Conservation (phyloP, 495 filamentous ascomycete genomes). For the Geopyxis carbonaria region DNA sequence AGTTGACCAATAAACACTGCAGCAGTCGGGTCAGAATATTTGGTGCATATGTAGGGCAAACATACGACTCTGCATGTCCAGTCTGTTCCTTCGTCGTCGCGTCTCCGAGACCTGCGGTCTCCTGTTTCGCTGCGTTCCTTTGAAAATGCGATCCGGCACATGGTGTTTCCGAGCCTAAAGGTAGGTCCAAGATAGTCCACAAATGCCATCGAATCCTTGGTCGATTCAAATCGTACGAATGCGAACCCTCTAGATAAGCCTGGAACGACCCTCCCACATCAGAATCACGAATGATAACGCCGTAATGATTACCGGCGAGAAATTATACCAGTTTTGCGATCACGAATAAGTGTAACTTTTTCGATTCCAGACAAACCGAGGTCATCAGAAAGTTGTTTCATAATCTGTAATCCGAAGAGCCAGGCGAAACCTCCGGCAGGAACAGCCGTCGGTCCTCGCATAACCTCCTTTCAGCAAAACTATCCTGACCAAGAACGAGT, state of each 20-base stretch:
- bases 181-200: slow-evolving; percentile 47
- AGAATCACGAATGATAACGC: slow-evolving; percentile 1
- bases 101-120: slow-evolving; percentile 38
- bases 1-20: slow-evolving; percentile 61
- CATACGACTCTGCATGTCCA: slow-evolving; percentile 61
- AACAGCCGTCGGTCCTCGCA: slow-evolving; percentile 5
- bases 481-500: slow-evolving; percentile 17
- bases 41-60: no score
- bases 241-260: slow-evolving; percentile 46
- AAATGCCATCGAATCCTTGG: slow-evolving; percentile 46
- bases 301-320: neutral
- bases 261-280: slow-evolving; percentile 23
- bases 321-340: slow-evolving; percentile 42
- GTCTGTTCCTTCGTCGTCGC: slow-evolving; percentile 43
- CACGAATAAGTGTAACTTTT: slow-evolving; percentile 48
- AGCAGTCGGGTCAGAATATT: slow-evolving; percentile 4
- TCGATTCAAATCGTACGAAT: slow-evolving; percentile 46
- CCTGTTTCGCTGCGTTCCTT: slow-evolving; percentile 36
- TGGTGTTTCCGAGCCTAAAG: slow-evolving; percentile 37
- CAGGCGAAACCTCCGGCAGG: slow-evolving; percentile 5
- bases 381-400: slow-evolving; percentile 40
- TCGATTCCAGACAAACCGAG: slow-evolving; percentile 43
- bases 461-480: slow-evolving; percentile 24
- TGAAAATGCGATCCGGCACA: slow-evolving; percentile 25
- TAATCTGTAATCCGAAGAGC: slow-evolving; percentile 35